Evolutionary conservation across 129 eudicot genomes (phyloP).

Genomic region (Cynara cardunculus): DNA sequence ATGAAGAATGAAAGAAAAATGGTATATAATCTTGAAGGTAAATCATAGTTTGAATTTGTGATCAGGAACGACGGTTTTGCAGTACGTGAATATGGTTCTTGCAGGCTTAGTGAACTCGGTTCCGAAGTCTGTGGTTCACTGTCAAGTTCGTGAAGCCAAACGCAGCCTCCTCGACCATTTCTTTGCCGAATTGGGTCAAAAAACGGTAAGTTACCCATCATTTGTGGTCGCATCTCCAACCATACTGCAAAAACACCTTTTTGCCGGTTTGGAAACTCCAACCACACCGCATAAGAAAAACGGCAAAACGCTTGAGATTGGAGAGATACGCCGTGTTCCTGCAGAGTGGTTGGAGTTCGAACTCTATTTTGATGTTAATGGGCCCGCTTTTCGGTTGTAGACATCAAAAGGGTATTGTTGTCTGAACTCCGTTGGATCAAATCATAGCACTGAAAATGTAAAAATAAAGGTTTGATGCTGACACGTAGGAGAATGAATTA

Average conservation of each 20-base stretch:
- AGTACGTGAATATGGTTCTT: conserved; percentile 47
- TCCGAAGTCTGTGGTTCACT: conserved; percentile 51
- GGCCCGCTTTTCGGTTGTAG: no score
- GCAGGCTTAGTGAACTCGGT: conserved; percentile 43
- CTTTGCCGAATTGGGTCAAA: conserved; percentile 44
- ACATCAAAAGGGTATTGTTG: not conserved
- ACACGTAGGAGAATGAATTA: no score
- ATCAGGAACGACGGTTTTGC: conserved; percentile 32
- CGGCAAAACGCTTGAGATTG: not conserved
- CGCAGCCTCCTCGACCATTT: conserved; percentile 41
- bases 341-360: not conserved
- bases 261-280: not conserved
- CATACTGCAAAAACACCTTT: not conserved
- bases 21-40: not conserved
- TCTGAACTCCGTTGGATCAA: not conserved
- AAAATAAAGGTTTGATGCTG: no score
- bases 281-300: not conserved
- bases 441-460: no score
- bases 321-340: not conserved
- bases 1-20: not conserved
- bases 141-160: conserved; percentile 58
- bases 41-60: not conserved
- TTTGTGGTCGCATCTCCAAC: not conserved
- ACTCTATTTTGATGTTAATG: not conserved
- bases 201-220: conserved; percentile 26